phyloP scores from a whole-genome alignment of 2,329 filamentous ascomycete species.

The Amphichorda felina region DNA sequence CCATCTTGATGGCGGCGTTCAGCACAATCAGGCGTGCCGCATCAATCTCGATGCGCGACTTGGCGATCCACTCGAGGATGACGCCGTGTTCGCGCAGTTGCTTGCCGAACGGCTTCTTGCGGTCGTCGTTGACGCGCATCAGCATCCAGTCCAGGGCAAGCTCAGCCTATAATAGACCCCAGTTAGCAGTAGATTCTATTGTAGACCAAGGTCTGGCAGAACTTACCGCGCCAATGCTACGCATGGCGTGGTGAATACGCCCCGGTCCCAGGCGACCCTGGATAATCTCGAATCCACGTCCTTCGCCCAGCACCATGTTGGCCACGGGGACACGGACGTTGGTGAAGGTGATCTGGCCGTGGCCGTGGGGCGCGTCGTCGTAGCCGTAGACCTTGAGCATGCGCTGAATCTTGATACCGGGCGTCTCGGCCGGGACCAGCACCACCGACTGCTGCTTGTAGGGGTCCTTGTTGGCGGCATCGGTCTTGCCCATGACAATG shows the following conservation, averaged over 20 bases:
- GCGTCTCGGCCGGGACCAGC: slow-evolving; percentile 68
- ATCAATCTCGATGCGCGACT: slow-evolving; percentile 87
- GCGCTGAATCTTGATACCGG: slow-evolving; percentile 83
- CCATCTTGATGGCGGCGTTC: slow-evolving; percentile 92
- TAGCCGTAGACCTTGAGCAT: slow-evolving; percentile 94
- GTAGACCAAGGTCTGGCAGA: background rate
- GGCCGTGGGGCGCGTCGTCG: slow-evolving; percentile 96
- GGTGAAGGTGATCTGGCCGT: slow-evolving; percentile 82
- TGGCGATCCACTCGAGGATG: slow-evolving; percentile 89
- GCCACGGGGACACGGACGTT: slow-evolving; percentile 77
- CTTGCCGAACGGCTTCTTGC: slow-evolving; percentile 86
- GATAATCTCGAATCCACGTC: slow-evolving; percentile 95
- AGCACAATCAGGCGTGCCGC: slow-evolving; percentile 80
- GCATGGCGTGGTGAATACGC: slow-evolving; percentile 97
- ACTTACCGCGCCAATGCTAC: slow-evolving; percentile 71
- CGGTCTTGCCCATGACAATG: slow-evolving; percentile 92
- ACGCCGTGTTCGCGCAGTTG: slow-evolving; percentile 80
- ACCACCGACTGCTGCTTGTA: slow-evolving; percentile 93
- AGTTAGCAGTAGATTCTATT: background rate
- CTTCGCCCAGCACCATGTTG: slow-evolving; percentile 86
- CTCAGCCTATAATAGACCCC: slow-evolving; percentile 50
- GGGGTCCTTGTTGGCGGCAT: slow-evolving; percentile 59
- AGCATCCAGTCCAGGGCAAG: slow-evolving; percentile 90
- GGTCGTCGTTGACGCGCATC: slow-evolving; percentile 82
- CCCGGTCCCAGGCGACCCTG: slow-evolving; percentile 92